A percentile compares a stretch with the other conserved stretches of the same genome.
Conservation (phyloP, 2,329 filamentous ascomycete genomes). For the Botryosphaeria agaves region DNA sequence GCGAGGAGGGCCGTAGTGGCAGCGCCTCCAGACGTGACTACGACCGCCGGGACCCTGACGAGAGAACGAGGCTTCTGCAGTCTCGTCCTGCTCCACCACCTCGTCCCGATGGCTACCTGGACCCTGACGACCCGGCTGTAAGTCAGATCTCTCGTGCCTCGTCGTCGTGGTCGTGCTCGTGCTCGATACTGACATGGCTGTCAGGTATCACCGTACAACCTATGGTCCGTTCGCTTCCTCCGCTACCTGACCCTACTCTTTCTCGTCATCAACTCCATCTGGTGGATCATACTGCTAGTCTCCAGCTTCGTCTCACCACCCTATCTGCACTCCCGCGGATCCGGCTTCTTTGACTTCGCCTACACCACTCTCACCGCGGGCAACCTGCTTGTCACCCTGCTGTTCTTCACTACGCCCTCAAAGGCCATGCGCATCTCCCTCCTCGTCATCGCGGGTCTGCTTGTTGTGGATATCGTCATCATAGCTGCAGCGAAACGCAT, state of each 20-base stretch:
- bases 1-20: slow-evolving; percentile 3
- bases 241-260: slow-evolving; percentile 66
- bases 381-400: slow-evolving; percentile 55
- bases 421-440: slow-evolving; percentile 60
- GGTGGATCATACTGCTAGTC: slow-evolving; percentile 84
- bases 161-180: slow-evolving; percentile 1
- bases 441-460: slow-evolving; percentile 45
- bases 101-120: slow-evolving; percentile 50
- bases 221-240: slow-evolving; percentile 74
- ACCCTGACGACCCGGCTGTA: slow-evolving; percentile 68
- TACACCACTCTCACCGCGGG: slow-evolving; percentile 65
- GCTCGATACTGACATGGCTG: background rate
- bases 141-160: slow-evolving; percentile 12
- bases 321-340: slow-evolving; percentile 68
- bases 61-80: slow-evolving; percentile 51
- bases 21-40: slow-evolving; percentile 13
- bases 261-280: slow-evolving; percentile 59
- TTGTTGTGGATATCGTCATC: slow-evolving; percentile 62
- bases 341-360: slow-evolving; percentile 80
- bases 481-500: slow-evolving; percentile 59
- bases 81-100: slow-evolving; percentile 30
- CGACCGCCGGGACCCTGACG: slow-evolving; percentile 30
- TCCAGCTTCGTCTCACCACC: slow-evolving; percentile 84
- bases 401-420: slow-evolving; percentile 81
- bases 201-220: slow-evolving; percentile 72